Evolutionary conservation across 2,329 filamentous ascomycete genomes (phyloP).

Genomic region (Hypocrella siamensis): DNA sequence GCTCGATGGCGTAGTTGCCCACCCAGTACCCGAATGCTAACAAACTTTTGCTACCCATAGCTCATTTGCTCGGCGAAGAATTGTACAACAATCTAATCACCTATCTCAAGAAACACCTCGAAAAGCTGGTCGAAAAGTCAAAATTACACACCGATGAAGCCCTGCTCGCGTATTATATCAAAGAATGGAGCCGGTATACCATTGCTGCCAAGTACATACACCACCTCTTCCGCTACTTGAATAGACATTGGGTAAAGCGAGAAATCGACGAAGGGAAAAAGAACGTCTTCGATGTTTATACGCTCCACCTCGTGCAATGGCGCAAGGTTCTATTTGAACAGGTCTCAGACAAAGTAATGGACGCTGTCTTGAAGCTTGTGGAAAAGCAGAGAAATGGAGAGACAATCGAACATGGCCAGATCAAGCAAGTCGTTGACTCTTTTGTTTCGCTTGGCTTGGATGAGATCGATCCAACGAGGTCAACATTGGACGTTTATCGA

Average conservation of each 20-base stretch:
- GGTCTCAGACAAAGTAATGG: slow-evolving; percentile 83
- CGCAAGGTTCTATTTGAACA: slow-evolving; percentile 76
- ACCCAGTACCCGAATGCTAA: too few relatives aligned
- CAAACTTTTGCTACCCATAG: slow-evolving; percentile 25
- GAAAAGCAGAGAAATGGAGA: slow-evolving; percentile 96
- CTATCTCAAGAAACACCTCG: slow-evolving; percentile 68
- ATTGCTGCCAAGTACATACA: slow-evolving; percentile 95
- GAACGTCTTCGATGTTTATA: slow-evolving; percentile 96
- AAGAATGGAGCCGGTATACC: slow-evolving; percentile 92
- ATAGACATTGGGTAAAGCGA: slow-evolving; percentile 96
- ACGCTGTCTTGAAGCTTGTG: slow-evolving; percentile 81
- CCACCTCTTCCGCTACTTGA: slow-evolving; percentile 89
- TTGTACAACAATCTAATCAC: slow-evolving; percentile 82
- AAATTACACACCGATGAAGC: slow-evolving; percentile 78
- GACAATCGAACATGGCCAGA: slow-evolving; percentile 92
- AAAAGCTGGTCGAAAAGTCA: slow-evolving; percentile 54
- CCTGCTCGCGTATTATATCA: slow-evolving; percentile 81
- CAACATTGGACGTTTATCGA: slow-evolving; percentile 88
- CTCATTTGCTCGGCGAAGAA: slow-evolving; percentile 88
- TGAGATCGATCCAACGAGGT: slow-evolving; percentile 82
- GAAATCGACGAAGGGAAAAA: slow-evolving; percentile 99
- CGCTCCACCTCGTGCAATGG: slow-evolving; percentile 90
- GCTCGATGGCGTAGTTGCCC: not conserved
- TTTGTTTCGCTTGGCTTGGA: slow-evolving; percentile 92
- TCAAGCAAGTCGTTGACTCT: slow-evolving; percentile 92